Conservation (phyloP, 768 basidiomycete species). For the Butyriboletus loyo region DNA sequence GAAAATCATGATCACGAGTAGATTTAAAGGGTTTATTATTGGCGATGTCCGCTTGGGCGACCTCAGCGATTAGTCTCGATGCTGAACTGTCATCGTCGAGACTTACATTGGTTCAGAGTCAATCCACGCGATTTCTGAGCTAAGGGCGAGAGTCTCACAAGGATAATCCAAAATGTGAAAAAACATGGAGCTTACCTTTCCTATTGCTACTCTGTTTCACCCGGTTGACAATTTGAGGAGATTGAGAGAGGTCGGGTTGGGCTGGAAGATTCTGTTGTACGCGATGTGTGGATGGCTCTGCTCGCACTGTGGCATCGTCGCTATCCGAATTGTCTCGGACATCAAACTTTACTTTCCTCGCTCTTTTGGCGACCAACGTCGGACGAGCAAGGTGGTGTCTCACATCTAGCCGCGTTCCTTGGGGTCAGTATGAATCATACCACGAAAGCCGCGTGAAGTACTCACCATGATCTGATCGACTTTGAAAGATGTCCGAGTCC, state of each 20-base stretch:
- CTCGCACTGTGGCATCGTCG: slow-evolving; percentile 15
- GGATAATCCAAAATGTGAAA: neutral
- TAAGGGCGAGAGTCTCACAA: neutral
- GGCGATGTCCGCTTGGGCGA: slow-evolving; percentile 8
- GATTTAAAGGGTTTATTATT: slow-evolving; percentile 6
- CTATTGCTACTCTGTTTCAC: neutral
- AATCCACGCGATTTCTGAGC: slow-evolving; percentile 6
- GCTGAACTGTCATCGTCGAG: neutral
- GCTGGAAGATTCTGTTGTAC: neutral
- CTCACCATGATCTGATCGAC: slow-evolving; percentile 2
- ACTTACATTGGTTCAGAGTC: slow-evolving; percentile 13
- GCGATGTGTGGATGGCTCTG: slow-evolving; percentile 2
- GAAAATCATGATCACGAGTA: neutral
- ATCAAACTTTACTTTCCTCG: slow-evolving; percentile 18
- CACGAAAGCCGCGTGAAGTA: neutral
- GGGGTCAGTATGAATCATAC: neutral
- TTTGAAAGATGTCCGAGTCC: slow-evolving; percentile 6
- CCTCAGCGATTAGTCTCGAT: neutral
- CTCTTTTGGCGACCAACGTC: neutral
- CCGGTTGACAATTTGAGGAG: neutral
- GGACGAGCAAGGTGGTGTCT: neutral
- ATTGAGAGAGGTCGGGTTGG: neutral
- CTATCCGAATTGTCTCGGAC: slow-evolving; percentile 7
- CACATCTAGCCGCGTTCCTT: slow-evolving; percentile 2
- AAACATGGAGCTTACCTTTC: slow-evolving; percentile 3